Evolutionary conservation across 192 early-diverging fungal species (phyloP).

Genomic region (Helicostylum pulchrum): DNA sequence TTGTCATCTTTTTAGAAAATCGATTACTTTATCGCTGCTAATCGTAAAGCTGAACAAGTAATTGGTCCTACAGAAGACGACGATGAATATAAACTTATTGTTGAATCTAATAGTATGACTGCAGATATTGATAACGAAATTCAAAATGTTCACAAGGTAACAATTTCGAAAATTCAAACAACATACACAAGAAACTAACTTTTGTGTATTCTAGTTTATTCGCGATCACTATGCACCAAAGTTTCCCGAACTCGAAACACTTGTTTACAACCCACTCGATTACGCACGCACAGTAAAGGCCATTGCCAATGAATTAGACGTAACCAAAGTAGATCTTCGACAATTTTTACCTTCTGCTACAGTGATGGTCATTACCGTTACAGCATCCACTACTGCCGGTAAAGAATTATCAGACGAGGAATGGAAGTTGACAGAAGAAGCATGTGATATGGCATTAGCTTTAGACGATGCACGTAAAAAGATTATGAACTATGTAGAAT

Average conservation of each 20-base stretch:
- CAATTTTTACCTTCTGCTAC: slow-evolving; percentile 77
- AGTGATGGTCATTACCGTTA: slow-evolving; percentile 90
- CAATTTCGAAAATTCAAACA: background rate
- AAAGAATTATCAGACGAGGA: slow-evolving; percentile 57
- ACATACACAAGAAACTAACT: background rate
- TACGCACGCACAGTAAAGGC: slow-evolving; percentile 83
- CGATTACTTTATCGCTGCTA: slow-evolving; percentile 23
- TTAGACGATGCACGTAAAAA: slow-evolving; percentile 71
- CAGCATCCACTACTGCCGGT: slow-evolving; percentile 83
- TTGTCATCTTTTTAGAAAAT: slow-evolving; percentile 17
- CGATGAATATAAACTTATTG: slow-evolving; percentile 84
- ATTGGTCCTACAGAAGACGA: slow-evolving; percentile 75
- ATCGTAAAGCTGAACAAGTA: slow-evolving; percentile 45
- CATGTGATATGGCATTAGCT: slow-evolving; percentile 72
- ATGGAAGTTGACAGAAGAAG: slow-evolving; percentile 65
- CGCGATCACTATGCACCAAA: slow-evolving; percentile 84
- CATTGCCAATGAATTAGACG: slow-evolving; percentile 78
- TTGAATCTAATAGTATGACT: slow-evolving; percentile 81
- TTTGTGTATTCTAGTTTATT: slow-evolving; percentile 59
- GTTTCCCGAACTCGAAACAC: slow-evolving; percentile 89
- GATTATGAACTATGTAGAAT: slow-evolving; percentile 89
- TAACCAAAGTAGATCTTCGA: slow-evolving; percentile 76
- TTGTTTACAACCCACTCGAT: slow-evolving; percentile 85
- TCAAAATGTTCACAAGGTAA: slow-evolving; percentile 81
- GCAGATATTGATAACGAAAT: slow-evolving; percentile 89